phyloP scores from a whole-genome alignment of 306 rosid genomes.

The Malus fusca region DNA sequence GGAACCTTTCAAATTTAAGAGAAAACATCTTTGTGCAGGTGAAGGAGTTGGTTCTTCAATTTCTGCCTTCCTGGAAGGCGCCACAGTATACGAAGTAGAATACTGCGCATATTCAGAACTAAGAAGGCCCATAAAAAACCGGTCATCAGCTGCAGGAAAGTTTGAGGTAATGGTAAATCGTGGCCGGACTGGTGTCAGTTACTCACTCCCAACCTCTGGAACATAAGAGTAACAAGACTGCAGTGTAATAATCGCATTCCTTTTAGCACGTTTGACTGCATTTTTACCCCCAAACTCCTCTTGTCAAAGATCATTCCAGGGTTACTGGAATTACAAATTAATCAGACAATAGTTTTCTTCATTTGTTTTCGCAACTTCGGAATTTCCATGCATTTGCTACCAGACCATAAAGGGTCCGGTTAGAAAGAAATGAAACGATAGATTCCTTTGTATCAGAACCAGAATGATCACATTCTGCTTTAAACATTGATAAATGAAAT shows the following conservation, averaged over 20 bases:
- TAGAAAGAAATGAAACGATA: neutral
- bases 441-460: neutral
- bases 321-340: neutral
- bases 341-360: neutral
- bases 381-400: neutral
- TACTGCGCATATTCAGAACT: slow-evolving; percentile 71
- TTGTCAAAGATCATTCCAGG: neutral
- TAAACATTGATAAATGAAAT: neutral
- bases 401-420: neutral
- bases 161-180: slow-evolving; percentile 40
- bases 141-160: slow-evolving; percentile 41
- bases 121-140: slow-evolving; percentile 47
- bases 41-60: slow-evolving; percentile 81
- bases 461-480: neutral
- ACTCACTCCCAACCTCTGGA: neutral
- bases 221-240: neutral
- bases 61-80: slow-evolving; percentile 38
- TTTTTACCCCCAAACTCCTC: slow-evolving; percentile 1
- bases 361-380: neutral
- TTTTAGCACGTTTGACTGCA: neutral
- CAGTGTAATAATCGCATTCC: neutral
- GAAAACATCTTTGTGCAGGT: slow-evolving; percentile 25
- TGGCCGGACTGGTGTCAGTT: slow-evolving; percentile 39
- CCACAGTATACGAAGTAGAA: slow-evolving; percentile 41
- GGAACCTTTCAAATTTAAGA: neutral